Base-by-base conservation (phyloP, 2,329 filamentous ascomycete species). In the Pseudogymnoascus destructans region DNA sequence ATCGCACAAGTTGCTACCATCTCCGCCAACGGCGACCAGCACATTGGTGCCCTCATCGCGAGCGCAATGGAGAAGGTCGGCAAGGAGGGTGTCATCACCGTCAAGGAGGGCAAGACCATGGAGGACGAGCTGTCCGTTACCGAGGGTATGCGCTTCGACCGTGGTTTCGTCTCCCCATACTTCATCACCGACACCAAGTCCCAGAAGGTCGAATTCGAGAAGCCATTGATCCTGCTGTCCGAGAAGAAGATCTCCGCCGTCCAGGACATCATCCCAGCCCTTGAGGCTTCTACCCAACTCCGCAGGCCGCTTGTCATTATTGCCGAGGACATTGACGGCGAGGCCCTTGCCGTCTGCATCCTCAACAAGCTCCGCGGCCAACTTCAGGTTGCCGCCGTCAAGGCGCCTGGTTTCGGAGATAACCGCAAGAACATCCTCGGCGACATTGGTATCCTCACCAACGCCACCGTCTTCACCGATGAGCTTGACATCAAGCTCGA, bases 241-340 rank as follows among this genome's bases (percentile, higher is more conserved):
- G 93, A 98, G 84, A 97, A 96, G 88, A 98, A 98, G 86, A 98
- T 98, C 75, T 98, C 93, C 57, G 89, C 91, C 61, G 93, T 97
- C 61, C 92, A 97, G 79, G 93, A 98, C 75, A 97, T 98, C 71
- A 92, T 98, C 70, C 93, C 93, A 64, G 90, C 93, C 64, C 89
- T 98, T 59, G 93, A 98, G 80, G 89, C 89, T 66, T 97, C 93
- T 60, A 95, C 93, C 68, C 90, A 95, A 75, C 82, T 89, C 73
- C 91, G 93, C 74, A 88, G 93, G 65, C 93, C 93, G 64, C 86
- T 98, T 56, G 86, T 98, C 72, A 98, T 98, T 78, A 95, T 98
- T 70, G 93, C 93, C 63, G 93, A 98, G 81, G 93, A 98, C 73
- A 96, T 98, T 71, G 93, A 98, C 67, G 93, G 93, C 65, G 93